Conservation (phyloP, 208 protist species). For the Acanthamoeba culbertsoni region DNA sequence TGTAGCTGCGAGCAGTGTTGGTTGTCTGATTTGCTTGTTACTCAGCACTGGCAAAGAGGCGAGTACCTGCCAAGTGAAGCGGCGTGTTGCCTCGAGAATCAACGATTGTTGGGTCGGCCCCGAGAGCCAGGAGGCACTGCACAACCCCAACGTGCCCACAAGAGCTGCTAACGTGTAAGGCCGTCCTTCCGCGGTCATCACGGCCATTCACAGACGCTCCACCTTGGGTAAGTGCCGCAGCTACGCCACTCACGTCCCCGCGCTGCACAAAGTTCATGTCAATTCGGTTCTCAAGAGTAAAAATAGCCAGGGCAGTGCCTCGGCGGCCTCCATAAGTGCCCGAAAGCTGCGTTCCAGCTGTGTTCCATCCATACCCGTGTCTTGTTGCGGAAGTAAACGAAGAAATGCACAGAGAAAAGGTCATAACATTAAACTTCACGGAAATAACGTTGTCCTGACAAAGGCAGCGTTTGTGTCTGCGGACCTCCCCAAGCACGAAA, state of each 20-base stretch:
- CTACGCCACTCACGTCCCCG: background rate
- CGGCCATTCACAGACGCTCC: background rate
- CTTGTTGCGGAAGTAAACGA: no score
- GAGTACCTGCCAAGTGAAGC: constrained; percentile 8
- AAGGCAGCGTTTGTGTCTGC: no score
- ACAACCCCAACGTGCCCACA: background rate
- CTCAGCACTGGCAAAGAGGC: background rate
- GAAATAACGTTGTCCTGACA: no score
- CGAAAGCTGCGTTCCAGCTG: no score
- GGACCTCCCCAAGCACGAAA: no score
- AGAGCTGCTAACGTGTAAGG: background rate
- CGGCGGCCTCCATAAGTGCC: no score
- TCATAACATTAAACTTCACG: no score
- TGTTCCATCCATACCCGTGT: no score
- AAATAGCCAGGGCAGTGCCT: no score
- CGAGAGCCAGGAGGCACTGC: background rate
- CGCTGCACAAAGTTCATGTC: no score
- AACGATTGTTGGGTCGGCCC: background rate
- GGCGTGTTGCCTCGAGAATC: background rate
- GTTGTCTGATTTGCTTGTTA: background rate
- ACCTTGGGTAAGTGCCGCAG: background rate
- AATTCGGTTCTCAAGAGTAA: no score
- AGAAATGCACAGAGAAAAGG: no score
- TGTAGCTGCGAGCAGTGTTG: background rate
- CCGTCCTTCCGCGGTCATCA: background rate